phyloP scores from a whole-genome alignment of 2,329 filamentous ascomycete species.

The Xylariomycetidae sp. region DNA sequence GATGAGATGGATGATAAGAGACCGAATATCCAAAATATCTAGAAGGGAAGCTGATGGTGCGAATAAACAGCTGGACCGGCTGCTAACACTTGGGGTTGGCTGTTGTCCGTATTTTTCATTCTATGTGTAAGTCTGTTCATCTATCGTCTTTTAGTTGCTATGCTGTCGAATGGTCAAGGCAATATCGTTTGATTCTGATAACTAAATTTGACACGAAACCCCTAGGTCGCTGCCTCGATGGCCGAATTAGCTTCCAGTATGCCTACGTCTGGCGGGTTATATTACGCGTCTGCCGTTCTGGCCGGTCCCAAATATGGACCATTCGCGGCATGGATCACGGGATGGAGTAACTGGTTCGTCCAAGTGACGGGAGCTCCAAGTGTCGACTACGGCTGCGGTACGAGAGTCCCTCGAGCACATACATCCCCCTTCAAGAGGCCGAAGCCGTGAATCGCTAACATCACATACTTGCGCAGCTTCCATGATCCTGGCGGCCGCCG shows the following conservation, averaged over 20 bases:
- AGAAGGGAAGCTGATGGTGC: conserved; percentile 15
- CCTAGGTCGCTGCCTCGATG: conserved; percentile 53
- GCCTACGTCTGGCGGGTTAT: conserved; percentile 69
- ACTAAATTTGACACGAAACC: no score
- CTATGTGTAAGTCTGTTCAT: conserved; percentile 52
- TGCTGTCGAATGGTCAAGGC: no score
- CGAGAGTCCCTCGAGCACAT: conserved; percentile 7
- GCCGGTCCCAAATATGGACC: conserved; percentile 38
- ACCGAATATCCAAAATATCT: background rate
- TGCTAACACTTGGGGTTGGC: conserved; percentile 73
- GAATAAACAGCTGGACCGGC: conserved; percentile 24
- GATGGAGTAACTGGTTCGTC: conserved; percentile 30
- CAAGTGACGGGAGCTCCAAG: conserved; percentile 28
- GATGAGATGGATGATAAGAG: conserved; percentile 42
- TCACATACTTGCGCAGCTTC: conserved; percentile 33
- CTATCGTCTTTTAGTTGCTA: no score
- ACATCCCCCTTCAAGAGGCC: background rate
- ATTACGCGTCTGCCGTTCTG: conserved; percentile 69
- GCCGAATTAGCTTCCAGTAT: conserved; percentile 70
- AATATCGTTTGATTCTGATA: conserved; percentile 3
- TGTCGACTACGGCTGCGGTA: conserved; percentile 28
- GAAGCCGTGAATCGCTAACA: no score
- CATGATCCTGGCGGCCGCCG: conserved; percentile 68
- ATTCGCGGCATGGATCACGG: conserved; percentile 28
- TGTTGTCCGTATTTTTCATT: conserved; percentile 68